phyloP scores from a whole-genome alignment of 2,329 filamentous ascomycete genomes.

The Clarireedia monteithiana region DNA sequence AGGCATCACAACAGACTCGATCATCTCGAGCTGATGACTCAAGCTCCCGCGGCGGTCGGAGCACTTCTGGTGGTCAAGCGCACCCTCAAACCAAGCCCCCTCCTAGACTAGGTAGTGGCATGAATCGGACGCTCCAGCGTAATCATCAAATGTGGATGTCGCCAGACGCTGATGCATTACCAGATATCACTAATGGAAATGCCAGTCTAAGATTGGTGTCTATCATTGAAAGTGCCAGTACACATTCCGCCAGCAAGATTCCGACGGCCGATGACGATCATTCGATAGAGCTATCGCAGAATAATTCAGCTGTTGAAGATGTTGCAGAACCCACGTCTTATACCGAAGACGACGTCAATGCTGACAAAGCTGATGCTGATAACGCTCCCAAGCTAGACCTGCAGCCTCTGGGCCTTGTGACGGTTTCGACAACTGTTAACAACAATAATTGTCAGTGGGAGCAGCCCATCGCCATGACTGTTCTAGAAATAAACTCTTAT shows the following conservation, averaged over 20 bases:
- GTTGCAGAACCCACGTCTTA: not conserved
- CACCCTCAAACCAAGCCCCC: slow-evolving; percentile 31
- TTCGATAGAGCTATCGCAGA: not conserved
- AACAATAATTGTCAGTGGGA: not conserved
- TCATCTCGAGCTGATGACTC: slow-evolving; percentile 31
- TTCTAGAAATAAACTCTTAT: slow-evolving; percentile 42
- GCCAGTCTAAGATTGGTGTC: slow-evolving; percentile 28
- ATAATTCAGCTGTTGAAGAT: not conserved
- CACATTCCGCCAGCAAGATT: not conserved
- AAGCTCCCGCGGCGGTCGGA: slow-evolving; percentile 25
- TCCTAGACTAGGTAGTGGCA: slow-evolving; percentile 24
- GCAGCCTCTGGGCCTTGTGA: too few relatives aligned
- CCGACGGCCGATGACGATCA: not conserved
- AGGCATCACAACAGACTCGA: slow-evolving; percentile 33
- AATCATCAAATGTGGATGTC: slow-evolving; percentile 51
- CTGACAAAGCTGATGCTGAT: not conserved
- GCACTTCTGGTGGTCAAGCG: slow-evolving; percentile 25
- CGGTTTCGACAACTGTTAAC: not conserved
- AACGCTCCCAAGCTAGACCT: too few relatives aligned
- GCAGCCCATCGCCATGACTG: slow-evolving; percentile 1
- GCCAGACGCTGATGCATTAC: slow-evolving; percentile 48
- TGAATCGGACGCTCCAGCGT: slow-evolving; percentile 25
- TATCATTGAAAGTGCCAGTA: slow-evolving; percentile 7
- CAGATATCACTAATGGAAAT: slow-evolving; percentile 33
- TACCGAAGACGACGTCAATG: not conserved